Evolutionary conservation across 768 basidiomycete genomes (phyloP).

Genomic region (Mycena alexandri): DNA sequence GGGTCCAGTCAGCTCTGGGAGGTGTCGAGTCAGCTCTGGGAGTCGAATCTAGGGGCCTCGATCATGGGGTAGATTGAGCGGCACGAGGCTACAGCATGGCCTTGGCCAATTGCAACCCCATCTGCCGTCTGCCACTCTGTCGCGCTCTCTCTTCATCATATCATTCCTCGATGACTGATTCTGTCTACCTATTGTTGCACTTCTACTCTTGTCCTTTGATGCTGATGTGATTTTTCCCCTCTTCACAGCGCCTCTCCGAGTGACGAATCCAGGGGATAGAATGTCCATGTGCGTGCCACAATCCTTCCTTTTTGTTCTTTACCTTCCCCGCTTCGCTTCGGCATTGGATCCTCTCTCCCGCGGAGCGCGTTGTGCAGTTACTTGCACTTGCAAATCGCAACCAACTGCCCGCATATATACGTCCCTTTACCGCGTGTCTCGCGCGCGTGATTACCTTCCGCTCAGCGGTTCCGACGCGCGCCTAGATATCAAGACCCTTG

Average conservation of each 20-base stretch:
- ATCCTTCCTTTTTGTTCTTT: not conserved
- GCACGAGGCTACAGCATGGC: constrained; percentile 31
- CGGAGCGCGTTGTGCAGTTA: constrained; percentile 17
- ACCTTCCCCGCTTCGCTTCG: not conserved
- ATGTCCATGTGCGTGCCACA: constrained; percentile 33
- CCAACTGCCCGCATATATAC: not conserved
- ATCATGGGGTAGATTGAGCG: constrained; percentile 21
- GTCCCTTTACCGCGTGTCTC: not conserved
- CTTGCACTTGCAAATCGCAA: not conserved
- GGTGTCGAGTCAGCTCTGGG: too few species aligned
- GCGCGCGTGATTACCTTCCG: constrained; percentile 19
- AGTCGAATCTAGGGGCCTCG: too few species aligned
- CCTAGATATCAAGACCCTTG: constrained; percentile 13
- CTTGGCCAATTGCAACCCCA: not conserved
- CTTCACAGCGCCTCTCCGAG: constrained; percentile 32
- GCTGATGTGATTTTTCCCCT: constrained; percentile 14
- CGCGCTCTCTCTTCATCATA: not conserved
- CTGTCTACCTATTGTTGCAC: too few species aligned
- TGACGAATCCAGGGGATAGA: constrained; percentile 36
- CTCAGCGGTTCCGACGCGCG: constrained; percentile 8
- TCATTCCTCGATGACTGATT: too few species aligned
- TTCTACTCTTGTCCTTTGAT: not conserved
- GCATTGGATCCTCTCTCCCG: not conserved
- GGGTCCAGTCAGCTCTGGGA: too few species aligned
- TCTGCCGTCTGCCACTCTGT: constrained; percentile 1